A percentile compares a stretch with the other conserved stretches of the same genome.
These are phyloP conservation scores for Bipolaris victoriae DNA, from an alignment of 2,329 filamentous ascomycete genomes.

Conservation along the genomic window DNA sequence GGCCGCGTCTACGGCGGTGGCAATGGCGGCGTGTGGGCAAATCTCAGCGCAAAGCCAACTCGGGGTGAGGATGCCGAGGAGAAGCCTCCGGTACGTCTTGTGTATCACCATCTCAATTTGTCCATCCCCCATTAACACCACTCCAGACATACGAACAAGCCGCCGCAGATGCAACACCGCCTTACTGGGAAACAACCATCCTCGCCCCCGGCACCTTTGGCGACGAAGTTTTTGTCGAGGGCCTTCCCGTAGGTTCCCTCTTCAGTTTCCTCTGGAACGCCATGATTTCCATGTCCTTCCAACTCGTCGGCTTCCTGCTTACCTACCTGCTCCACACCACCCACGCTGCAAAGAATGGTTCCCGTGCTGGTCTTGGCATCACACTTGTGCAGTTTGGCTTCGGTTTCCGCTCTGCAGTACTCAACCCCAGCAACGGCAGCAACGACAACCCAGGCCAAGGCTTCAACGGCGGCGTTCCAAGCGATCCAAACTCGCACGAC, in stretches of 20 bases:
- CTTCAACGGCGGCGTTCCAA: constrained; percentile 66
- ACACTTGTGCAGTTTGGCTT: constrained; percentile 97
- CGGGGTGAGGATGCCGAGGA: constrained; percentile 83
- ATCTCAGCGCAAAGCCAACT: constrained; percentile 89
- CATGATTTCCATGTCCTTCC: constrained; percentile 96
- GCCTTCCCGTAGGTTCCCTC: constrained; percentile 86
- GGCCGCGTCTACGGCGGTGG: constrained; percentile 71
- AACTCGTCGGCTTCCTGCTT: constrained; percentile 94
- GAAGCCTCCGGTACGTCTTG: constrained; percentile 81
- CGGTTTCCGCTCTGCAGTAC: constrained; percentile 74
- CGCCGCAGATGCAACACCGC: constrained; percentile 91
- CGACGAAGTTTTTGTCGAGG: constrained; percentile 96
- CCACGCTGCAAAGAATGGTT: constrained; percentile 97
- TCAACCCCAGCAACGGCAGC: constrained; percentile 45
- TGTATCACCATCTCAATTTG: neutral
- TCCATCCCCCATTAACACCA: constrained; percentile 43
- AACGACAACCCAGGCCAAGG: constrained; percentile 58
- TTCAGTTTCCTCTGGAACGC: constrained; percentile 91
- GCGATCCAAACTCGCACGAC: constrained; percentile 87
- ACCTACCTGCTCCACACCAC: constrained; percentile 98
- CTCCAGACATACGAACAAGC: constrained; percentile 94
- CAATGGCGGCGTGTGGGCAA: constrained; percentile 95
- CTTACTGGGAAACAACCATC: constrained; percentile 99
- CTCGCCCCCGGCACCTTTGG: constrained; percentile 88
- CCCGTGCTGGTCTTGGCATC: constrained; percentile 89